phyloP scores from a whole-genome alignment of 768 basidiomycete species.

The Cystofilobasidium ferigula region DNA sequence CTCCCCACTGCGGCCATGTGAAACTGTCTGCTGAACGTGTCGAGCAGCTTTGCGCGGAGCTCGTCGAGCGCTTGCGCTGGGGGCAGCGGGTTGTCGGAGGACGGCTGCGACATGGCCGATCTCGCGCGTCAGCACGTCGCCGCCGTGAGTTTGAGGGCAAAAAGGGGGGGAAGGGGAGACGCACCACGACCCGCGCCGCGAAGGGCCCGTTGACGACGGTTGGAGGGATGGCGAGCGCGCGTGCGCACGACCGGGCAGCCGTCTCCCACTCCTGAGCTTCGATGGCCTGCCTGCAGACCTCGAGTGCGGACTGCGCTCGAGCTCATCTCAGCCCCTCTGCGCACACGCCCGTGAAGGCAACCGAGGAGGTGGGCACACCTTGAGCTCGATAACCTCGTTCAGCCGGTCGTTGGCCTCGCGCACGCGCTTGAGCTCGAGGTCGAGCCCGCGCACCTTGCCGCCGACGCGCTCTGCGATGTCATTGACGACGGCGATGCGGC shows the following conservation, averaged over 20 bases:
- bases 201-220: conserved; percentile 73
- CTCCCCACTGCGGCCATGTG: conserved; percentile 65
- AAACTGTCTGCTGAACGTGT: conserved; percentile 69
- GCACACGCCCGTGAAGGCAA: background rate
- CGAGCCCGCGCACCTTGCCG: conserved; percentile 74
- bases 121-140: too few species aligned
- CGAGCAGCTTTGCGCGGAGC: conserved; percentile 61
- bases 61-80: conserved; percentile 70
- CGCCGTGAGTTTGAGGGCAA: background rate
- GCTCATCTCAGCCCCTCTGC: conserved; percentile 28
- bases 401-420: conserved; percentile 83
- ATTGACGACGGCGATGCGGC: conserved; percentile 37
- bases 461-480: conserved; percentile 60
- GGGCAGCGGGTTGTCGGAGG: conserved; percentile 71
- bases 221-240: conserved; percentile 68
- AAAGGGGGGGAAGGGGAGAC: background rate
- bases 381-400: conserved; percentile 86
- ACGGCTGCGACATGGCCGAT: too few species aligned
- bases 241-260: conserved; percentile 76
- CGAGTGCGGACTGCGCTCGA: conserved; percentile 52
- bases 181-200: conserved; percentile 58
- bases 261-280: conserved; percentile 87
- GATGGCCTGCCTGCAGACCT: conserved; percentile 51
- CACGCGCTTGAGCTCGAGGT: conserved; percentile 86
- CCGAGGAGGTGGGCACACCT: conserved; percentile 45